Conservation (phyloP, 441 rosid genomes). For the Populus hybrid region DNA sequence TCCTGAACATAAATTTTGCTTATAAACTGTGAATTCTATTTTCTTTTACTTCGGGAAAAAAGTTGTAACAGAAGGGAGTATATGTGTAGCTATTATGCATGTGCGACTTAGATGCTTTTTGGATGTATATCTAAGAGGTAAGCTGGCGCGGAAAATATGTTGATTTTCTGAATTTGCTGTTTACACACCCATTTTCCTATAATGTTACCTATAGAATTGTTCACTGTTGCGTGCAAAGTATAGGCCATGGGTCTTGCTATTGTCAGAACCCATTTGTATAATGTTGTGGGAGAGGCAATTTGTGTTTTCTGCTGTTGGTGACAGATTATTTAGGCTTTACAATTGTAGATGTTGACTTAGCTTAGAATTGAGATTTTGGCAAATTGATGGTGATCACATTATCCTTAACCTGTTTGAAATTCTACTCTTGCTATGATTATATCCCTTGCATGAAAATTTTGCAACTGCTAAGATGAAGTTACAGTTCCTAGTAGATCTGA, state of each 20-base stretch:
- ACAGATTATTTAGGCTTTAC: too few relatives aligned
- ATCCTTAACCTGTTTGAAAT: not conserved
- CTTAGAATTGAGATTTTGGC: not conserved
- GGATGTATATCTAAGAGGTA: not conserved
- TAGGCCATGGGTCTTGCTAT: not conserved
- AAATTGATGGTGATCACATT: not conserved
- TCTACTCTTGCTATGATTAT: not conserved
- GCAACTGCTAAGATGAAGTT: not conserved
- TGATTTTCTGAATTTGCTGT: not conserved
- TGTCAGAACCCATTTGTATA: not conserved
- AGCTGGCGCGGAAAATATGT: not conserved
- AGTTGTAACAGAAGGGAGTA: not conserved
- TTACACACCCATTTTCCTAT: not conserved
- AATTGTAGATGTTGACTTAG: not conserved
- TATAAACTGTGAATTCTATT: too few relatives aligned
- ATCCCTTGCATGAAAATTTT: not conserved
- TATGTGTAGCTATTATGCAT: not conserved
- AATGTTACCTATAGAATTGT: not conserved
- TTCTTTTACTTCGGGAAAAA: too few relatives aligned
- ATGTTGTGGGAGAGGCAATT: not conserved
- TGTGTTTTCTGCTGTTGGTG: too few relatives aligned
- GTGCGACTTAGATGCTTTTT: not conserved
- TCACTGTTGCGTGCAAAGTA: not conserved
- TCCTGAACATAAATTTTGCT: too few relatives aligned
- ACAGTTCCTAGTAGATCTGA: not conserved